Evolutionary conservation across 192 early-diverging fungal genomes (phyloP), one percentile per base, ranked within the genome.

Genomic region (Coemansia sp.): DNA sequence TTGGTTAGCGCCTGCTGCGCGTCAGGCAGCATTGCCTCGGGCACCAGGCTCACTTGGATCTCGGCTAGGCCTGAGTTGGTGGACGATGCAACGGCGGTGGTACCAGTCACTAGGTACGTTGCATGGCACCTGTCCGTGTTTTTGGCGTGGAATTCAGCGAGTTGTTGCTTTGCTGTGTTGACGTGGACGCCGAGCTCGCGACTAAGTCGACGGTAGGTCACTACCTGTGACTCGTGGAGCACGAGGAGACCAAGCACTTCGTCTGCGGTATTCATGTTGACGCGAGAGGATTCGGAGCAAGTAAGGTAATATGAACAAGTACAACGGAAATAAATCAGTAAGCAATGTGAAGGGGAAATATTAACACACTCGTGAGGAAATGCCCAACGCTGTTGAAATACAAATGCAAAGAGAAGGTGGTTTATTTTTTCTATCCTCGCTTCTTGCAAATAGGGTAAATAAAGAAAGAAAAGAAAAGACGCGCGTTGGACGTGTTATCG

Each of bases 181-280:
- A 71, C 68, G 22, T 71, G 75, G 10, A 83, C 75, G 32, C 65
- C 65, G 66, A 83, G 80, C 65, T 83, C 80, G 58, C 72, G 75
- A 61, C 71, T 70, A 37, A 83, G 75, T 14, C 67, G 64, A 63
- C 80, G 80, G 63, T 83, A 83, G 11, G 80, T 83, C 64, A 83
- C 75, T 41, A 75, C 51, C 50, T 83, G 75, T 39, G 68, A 57
- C 43, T 76, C 75, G 13, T 77, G 80, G 10, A 64, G 48, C n/a
- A 83, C 69, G 14, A 74, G 69, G 19, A 74, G 56, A 61, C 41
- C 48, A 43, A 83, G 68, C 25, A 75, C 25, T 57, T 83, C 72
- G 39, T 50, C 43, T 12, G 74, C 63, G 59, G 20, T 69, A 50
- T 55, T 68, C 76, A 77, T 77, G 11, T 14, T 25, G 13, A 54